Evolutionary conservation across 108 stramenopile species (phyloP).

Genomic region (Cyclotella choctawhatcheeana): DNA sequence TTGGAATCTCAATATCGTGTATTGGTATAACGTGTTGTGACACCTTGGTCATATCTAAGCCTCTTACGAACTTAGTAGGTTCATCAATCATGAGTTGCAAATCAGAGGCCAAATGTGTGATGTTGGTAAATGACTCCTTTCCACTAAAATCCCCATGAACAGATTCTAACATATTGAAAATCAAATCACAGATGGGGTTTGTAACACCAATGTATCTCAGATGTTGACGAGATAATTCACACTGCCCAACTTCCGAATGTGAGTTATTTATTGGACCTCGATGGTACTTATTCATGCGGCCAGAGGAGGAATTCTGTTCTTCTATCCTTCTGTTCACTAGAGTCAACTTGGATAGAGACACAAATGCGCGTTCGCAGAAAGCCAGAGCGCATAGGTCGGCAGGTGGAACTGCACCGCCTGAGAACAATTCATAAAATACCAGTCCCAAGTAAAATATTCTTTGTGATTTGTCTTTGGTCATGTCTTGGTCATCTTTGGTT

Average conservation of each 20-base stretch:
- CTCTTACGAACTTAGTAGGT: neutral
- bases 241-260: neutral
- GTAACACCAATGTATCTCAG: neutral
- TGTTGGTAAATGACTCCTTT: neutral
- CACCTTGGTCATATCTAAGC: neutral
- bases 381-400: neutral
- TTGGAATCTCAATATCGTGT: neutral
- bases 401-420: neutral
- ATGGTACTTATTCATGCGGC: neutral
- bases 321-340: neutral
- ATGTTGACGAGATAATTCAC: neutral
- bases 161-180: slow-evolving; percentile 2
- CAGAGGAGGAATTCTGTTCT: neutral
- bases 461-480: neutral
- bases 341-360: neutral
- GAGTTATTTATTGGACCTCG: neutral
- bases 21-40: neutral
- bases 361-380: neutral
- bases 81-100: slow-evolving; percentile 3
- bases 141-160: neutral
- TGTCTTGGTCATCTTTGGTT: neutral
- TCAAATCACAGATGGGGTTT: neutral
- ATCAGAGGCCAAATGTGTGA: neutral
- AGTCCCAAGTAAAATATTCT: neutral
- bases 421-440: neutral